Evolutionary conservation across 495 filamentous ascomycete species (phyloP).

Genomic region (Penicillium waksmanii): DNA sequence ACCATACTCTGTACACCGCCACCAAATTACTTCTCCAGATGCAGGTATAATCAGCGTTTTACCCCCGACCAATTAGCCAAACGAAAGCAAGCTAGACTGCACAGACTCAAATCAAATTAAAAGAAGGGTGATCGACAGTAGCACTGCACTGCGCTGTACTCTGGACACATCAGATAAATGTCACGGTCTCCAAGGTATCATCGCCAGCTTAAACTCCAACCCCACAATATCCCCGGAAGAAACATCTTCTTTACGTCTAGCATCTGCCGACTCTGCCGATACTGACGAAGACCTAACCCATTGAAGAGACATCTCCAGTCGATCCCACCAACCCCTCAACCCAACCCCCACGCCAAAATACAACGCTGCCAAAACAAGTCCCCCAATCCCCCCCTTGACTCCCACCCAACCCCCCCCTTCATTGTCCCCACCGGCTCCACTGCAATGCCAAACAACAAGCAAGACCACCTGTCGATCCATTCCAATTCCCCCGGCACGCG

Average conservation of each 20-base stretch:
- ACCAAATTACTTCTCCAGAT: not conserved
- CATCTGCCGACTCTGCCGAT: too few species aligned
- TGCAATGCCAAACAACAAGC: not conserved
- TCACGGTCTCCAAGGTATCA: constrained; percentile 1
- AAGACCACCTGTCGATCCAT: constrained; percentile 23
- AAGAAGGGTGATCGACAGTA: constrained; percentile 1
- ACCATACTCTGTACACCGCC: not conserved
- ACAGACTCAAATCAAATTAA: not conserved
- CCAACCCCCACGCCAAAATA: constrained; percentile 1
- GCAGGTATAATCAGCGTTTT: not conserved
- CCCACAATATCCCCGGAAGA: not conserved
- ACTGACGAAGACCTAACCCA: not conserved
- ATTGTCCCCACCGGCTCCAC: constrained; percentile 13
- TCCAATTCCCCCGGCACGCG: constrained; percentile 14
- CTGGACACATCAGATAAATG: not conserved
- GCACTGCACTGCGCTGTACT: not conserved
- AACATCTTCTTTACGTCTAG: not conserved
- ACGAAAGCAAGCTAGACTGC: too few species aligned
- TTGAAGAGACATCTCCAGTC: not conserved
- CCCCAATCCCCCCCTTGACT: constrained; percentile 7
- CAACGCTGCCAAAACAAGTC: not conserved
- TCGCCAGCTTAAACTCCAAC: not conserved
- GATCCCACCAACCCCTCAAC: not conserved
- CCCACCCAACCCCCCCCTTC: constrained; percentile 3
- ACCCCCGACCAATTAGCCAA: not conserved